Percentiles rank a stretch among this genome's conserved stretches.
These are phyloP conservation scores for Phytophthora tubulina DNA, from an alignment of 352 stramenopile species.

Conservation along the genomic window DNA sequence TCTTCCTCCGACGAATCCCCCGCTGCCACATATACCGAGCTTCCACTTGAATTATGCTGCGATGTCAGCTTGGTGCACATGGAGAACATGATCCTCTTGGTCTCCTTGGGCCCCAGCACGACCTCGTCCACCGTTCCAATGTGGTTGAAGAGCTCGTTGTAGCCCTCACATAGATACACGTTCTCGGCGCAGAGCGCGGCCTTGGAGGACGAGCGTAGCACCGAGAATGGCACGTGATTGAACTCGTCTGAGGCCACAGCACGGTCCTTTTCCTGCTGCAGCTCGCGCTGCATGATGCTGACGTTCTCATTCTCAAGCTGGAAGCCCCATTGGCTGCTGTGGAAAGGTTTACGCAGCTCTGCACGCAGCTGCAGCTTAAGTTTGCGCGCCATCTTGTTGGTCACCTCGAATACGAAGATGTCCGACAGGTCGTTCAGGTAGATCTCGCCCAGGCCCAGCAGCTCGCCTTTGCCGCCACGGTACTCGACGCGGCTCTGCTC, in stretches of 20 bases:
- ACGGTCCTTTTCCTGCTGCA: conserved; percentile 45
- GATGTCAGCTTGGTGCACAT: conserved; percentile 71
- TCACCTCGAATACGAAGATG: conserved; percentile 85
- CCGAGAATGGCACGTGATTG: conserved; percentile 78
- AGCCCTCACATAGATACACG: conserved; percentile 85
- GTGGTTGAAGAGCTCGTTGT: conserved; percentile 93
- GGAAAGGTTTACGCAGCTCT: conserved; percentile 87
- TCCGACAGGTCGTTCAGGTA: conserved; percentile 91
- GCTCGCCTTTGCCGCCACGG: conserved; percentile 56
- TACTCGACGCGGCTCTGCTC: conserved; percentile 62
- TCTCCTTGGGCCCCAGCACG: conserved; percentile 71
- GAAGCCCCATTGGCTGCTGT: conserved; percentile 78
- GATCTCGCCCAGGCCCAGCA: conserved; percentile 79
- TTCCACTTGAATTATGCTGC: conserved; percentile 34
- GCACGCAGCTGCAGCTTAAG: conserved; percentile 74
- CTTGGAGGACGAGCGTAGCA: conserved; percentile 76
- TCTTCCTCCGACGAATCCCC: conserved; percentile 89
- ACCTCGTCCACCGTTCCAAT: conserved; percentile 77
- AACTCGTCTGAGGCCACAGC: conserved; percentile 61
- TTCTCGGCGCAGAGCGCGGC: conserved; percentile 79
- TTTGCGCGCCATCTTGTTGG: conserved; percentile 61
- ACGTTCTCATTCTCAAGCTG: conserved; percentile 92
- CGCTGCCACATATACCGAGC: conserved; percentile 34
- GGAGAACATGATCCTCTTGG: conserved; percentile 77
- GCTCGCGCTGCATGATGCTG: conserved; percentile 57